phyloP scores from a whole-genome alignment of 1,139 yeast genomes.

The Zygosaccharomyces sapae region DNA sequence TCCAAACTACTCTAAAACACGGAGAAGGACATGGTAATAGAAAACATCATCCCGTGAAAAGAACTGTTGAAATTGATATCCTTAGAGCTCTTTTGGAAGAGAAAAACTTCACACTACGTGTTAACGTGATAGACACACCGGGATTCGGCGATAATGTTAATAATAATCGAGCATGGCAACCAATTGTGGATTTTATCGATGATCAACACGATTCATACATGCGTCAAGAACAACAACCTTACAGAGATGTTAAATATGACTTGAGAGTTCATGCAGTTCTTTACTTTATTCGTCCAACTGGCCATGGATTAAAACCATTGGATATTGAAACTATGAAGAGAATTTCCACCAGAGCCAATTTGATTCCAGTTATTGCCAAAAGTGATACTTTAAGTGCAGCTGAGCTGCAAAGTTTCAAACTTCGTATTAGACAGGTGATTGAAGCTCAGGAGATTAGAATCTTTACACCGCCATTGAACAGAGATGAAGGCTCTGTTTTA shows the following conservation, averaged over 20 bases:
- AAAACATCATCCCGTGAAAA: constrained; percentile 54
- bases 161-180: constrained; percentile 90
- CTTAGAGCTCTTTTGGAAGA: constrained; percentile 91
- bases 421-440: constrained; percentile 82
- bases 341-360: constrained; percentile 80
- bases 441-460: constrained; percentile 89
- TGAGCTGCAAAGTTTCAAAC: constrained; percentile 78
- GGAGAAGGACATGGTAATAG: constrained; percentile 26
- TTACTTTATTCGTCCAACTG: constrained; percentile 94
- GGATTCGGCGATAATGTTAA: constrained; percentile 97
- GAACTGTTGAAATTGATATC: constrained; percentile 88
- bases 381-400: constrained; percentile 84
- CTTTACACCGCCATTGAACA: constrained; percentile 69
- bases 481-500: constrained; percentile 34
- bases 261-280: constrained; percentile 93
- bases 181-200: constrained; percentile 88
- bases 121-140: constrained; percentile 92
- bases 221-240: constrained; percentile 96
- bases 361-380: constrained; percentile 93
- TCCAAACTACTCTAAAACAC: constrained; percentile 53
- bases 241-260: constrained; percentile 65
- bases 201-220: constrained; percentile 93
- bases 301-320: constrained; percentile 88
- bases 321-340: constrained; percentile 93
- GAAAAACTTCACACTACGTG: constrained; percentile 76